Evolutionary conservation across 1,284 basidiomycete genomes (phyloP), one percentile per base, ranked within the genome.

Genomic region (Cutaneotrichosporon dermatis): DNA sequence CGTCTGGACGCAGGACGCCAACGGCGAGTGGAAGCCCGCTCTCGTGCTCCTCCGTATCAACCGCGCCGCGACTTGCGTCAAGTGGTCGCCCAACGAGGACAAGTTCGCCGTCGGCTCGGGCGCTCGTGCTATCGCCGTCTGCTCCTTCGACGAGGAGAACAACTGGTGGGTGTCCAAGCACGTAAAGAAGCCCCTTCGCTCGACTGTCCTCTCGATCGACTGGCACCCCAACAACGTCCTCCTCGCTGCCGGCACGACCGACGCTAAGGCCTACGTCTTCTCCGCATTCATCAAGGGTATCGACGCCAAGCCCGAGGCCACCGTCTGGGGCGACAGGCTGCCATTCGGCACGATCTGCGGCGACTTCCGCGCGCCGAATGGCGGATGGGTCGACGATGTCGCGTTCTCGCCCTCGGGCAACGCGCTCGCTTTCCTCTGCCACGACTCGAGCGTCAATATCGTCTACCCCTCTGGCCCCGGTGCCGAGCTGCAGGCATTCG

Each of bases 81-180:
- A 90, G 66, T 99, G 96, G 96, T 92, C 89, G 75, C 96, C 96
- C 2, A 87, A 89, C 70, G 96, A 99, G 79, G 91, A 97, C 79
- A 99, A 99, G 79, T 99, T 99, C 75, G 96, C 96, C 4, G 96
- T 99, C 34, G 95, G 93, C 4, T 93, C 89, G 62, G 96, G 96
- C 64, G 94, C 96, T 6, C 84, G 93, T 43, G 89, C 92, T 40
- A 93, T 97, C 69, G 90, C 92, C 8, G 85, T 97, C 53, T 97
- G 93, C 76, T 93, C 90, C 13, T 97, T 95, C 74, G 93, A 97
- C 75, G 83, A 89, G 33, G 93, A 97, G 80, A 95, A 92, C 80
- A 91, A 99, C 77, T 99, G 96, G 96, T 99, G 96, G 96, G 92
- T 97, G 2, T 89, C 94, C 16, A 93, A 92, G 77, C 89, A 92